phyloP scores from a whole-genome alignment of 345 rosid species.

The Ailanthus altissimus region DNA sequence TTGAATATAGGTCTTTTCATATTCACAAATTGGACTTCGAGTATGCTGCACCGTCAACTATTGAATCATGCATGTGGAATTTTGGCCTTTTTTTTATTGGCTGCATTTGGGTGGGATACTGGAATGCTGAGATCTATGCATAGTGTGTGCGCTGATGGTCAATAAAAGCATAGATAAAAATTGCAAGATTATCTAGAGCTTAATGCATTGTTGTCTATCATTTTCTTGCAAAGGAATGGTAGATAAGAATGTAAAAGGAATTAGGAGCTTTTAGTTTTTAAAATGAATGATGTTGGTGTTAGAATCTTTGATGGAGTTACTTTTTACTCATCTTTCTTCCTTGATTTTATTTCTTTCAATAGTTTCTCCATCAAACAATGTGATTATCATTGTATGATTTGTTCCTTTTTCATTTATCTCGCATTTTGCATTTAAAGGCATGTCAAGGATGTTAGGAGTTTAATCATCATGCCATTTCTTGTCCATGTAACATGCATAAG shows the following conservation, averaged over 20 bases:
- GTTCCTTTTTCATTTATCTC: neutral
- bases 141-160: neutral
- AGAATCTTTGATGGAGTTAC: neutral
- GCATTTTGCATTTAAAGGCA: neutral
- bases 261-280: neutral
- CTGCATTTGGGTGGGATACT: neutral
- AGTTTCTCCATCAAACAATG: neutral
- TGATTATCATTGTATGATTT: neutral
- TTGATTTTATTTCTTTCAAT: neutral
- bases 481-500: neutral
- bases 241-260: neutral
- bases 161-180: neutral
- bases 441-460: neutral
- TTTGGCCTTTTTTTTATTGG: neutral
- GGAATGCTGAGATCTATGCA: neutral
- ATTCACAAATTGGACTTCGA: neutral
- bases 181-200: neutral
- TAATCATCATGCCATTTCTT: neutral
- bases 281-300: neutral
- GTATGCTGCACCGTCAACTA: neutral
- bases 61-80: neutral
- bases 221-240: neutral
- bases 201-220: neutral
- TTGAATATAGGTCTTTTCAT: neutral
- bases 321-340: neutral